phyloP scores from a whole-genome alignment of 2,329 filamentous ascomycete genomes.

The Diplocarpon rosae region DNA sequence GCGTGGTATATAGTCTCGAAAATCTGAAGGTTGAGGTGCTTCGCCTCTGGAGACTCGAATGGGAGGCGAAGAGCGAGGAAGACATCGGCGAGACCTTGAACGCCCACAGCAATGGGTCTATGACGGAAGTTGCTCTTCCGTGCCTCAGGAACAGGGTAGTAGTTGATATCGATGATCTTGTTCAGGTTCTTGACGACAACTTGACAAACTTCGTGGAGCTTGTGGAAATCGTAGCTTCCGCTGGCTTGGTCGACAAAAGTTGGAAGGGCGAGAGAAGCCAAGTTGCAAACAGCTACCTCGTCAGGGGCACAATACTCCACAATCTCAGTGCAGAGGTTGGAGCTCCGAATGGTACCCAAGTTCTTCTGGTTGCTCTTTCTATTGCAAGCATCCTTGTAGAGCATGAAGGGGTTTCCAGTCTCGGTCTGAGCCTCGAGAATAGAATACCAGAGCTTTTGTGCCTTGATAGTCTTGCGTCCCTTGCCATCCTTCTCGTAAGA shows the following conservation, averaged over 20 bases:
- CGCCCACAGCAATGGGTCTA: constrained; percentile 89
- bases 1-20: constrained; percentile 99
- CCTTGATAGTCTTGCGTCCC: constrained; percentile 84
- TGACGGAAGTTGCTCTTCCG: constrained; percentile 96
- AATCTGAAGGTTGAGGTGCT: constrained; percentile 91
- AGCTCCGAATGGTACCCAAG: constrained; percentile 93
- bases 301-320: constrained; percentile 95
- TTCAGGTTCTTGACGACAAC: constrained; percentile 93
- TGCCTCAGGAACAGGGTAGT: constrained; percentile 94
- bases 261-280: constrained; percentile 87
- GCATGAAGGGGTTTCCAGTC: constrained; percentile 98
- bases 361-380: constrained; percentile 99
- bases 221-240: constrained; percentile 87
- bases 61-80: constrained; percentile 95
- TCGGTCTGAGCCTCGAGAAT: constrained; percentile 97
- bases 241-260: constrained; percentile 80
- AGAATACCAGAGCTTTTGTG: constrained; percentile 98
- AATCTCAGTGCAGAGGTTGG: constrained; percentile 98
- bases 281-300: constrained; percentile 96
- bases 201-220: constrained; percentile 87
- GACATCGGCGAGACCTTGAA: constrained; percentile 93
- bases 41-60: constrained; percentile 92
- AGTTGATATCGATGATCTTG: constrained; percentile 96
- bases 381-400: constrained; percentile 98
- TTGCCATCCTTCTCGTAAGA: constrained; percentile 81